phyloP scores from a whole-genome alignment of 2,329 filamentous ascomycete species.

The Emericellopsis atlantica region DNA sequence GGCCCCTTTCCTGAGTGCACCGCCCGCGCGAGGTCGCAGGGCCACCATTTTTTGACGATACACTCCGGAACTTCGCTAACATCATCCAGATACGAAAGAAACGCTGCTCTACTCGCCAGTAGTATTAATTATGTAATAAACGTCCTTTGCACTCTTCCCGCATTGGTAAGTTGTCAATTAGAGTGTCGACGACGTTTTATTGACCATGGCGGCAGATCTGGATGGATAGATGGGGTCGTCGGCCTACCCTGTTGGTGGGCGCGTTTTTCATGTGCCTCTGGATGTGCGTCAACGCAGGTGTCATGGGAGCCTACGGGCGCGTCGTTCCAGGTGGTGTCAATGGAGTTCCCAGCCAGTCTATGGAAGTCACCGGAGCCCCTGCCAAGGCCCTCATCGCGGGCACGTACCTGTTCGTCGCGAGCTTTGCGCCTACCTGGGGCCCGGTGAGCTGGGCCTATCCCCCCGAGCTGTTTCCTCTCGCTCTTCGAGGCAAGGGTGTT shows the following conservation, averaged over 20 bases:
- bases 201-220: not conserved
- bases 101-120: conserved; percentile 39
- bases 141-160: conserved; percentile 65
- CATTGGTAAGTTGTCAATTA: conserved; percentile 25
- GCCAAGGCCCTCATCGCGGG: conserved; percentile 53
- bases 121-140: conserved; percentile 60
- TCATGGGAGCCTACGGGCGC: conserved; percentile 33
- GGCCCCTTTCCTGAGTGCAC: not conserved
- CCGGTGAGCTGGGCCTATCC: conserved; percentile 28
- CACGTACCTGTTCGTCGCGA: conserved; percentile 52
- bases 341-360: conserved; percentile 31
- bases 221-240: conserved; percentile 66
- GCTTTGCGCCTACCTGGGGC: conserved; percentile 31
- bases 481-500: conserved; percentile 6
- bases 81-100: conserved; percentile 9
- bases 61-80: too few species aligned
- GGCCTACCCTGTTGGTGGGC: conserved; percentile 53
- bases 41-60: not conserved
- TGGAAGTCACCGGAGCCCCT: conserved; percentile 28
- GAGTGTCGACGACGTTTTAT: too few species aligned
- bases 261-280: conserved; percentile 52
- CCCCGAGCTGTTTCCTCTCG: conserved; percentile 9
- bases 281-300: conserved; percentile 40
- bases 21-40: not conserved
- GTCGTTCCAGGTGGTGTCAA: conserved; percentile 28